A percentile compares a stretch with the other conserved stretches of the same genome.
phyloP scores from a whole-genome alignment of 2,329 filamentous ascomycete species.

The Fusarium tjaetaba region DNA sequence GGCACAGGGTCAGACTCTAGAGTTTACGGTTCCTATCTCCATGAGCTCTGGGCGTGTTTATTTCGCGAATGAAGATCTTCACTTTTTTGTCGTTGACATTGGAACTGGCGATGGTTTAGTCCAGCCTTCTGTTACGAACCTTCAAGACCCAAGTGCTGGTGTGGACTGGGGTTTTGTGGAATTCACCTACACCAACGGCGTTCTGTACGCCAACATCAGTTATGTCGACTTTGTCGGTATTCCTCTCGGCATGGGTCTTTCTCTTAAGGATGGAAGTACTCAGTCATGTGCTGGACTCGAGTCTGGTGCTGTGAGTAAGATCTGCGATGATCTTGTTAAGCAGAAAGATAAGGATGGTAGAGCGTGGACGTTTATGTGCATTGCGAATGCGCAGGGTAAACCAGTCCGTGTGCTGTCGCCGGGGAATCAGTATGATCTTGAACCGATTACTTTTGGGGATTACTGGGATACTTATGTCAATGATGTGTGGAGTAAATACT shows the following conservation, averaged over 20 bases:
- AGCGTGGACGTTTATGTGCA: conserved; percentile 58
- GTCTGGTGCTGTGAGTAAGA: conserved; percentile 47
- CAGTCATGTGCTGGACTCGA: conserved; percentile 55
- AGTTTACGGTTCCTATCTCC: conserved; percentile 53
- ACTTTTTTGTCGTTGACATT: conserved; percentile 54
- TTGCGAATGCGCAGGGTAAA: conserved; percentile 48
- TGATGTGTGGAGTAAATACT: conserved; percentile 57
- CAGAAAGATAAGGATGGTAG: conserved; percentile 53
- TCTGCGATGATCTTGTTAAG: conserved; percentile 54
- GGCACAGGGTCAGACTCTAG: conserved; percentile 49
- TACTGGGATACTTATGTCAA: conserved; percentile 60
- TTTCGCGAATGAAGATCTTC: conserved; percentile 54
- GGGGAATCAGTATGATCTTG: conserved; percentile 51
- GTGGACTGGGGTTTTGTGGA: conserved; percentile 63
- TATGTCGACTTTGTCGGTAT: conserved; percentile 64
- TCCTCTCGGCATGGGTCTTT: conserved; percentile 60
- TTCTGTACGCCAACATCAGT: conserved; percentile 59
- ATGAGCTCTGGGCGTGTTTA: conserved; percentile 56
- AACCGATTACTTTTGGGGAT: conserved; percentile 49
- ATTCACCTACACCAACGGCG: conserved; percentile 54
- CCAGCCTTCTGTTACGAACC: conserved; percentile 58
- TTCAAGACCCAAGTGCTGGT: conserved; percentile 54
- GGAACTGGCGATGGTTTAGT: conserved; percentile 53
- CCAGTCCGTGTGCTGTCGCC: conserved; percentile 58
- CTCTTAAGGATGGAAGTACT: conserved; percentile 46